Conservation (phyloP, 192 early-diverging fungal species). For the Linnemannia schmuckeri region DNA sequence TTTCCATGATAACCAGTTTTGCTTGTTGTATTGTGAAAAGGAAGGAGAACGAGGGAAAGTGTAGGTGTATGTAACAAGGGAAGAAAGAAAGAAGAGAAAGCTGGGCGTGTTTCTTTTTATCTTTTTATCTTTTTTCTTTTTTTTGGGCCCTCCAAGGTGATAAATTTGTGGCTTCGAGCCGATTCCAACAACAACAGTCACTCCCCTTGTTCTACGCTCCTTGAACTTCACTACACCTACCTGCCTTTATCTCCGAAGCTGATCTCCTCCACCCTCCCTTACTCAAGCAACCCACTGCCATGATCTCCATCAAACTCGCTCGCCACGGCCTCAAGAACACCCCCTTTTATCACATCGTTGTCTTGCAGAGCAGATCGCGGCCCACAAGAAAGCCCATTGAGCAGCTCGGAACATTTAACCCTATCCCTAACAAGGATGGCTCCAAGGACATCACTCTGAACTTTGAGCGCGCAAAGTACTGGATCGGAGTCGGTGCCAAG, state of each 20-base stretch:
- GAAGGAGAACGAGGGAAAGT: background rate
- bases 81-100: background rate
- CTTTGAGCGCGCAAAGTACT: slow-evolving; percentile 94
- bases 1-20: slow-evolving; percentile 15
- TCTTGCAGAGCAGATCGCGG: slow-evolving; percentile 81
- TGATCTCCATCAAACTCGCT: slow-evolving; percentile 89
- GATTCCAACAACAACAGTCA: slow-evolving; percentile 36
- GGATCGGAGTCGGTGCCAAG: slow-evolving; percentile 97
- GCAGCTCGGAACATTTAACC: slow-evolving; percentile 91
- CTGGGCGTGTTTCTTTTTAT: background rate
- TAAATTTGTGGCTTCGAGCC: slow-evolving; percentile 19
- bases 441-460: slow-evolving; percentile 90
- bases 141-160: background rate
- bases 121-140: slow-evolving; percentile 20
- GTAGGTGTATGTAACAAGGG: background rate
- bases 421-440: slow-evolving; percentile 80
- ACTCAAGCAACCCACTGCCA: slow-evolving; percentile 56
- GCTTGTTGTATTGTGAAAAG: background rate
- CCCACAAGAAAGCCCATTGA: slow-evolving; percentile 94
- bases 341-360: slow-evolving; percentile 96
- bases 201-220: background rate
- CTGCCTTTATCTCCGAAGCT: background rate
- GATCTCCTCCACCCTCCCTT: background rate
- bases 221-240: background rate
- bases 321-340: slow-evolving; percentile 90